These are phyloP conservation scores for Suhomyces xylopsoci DNA, from an alignment of 805 yeast genomes.

Conservation along the genomic window DNA sequence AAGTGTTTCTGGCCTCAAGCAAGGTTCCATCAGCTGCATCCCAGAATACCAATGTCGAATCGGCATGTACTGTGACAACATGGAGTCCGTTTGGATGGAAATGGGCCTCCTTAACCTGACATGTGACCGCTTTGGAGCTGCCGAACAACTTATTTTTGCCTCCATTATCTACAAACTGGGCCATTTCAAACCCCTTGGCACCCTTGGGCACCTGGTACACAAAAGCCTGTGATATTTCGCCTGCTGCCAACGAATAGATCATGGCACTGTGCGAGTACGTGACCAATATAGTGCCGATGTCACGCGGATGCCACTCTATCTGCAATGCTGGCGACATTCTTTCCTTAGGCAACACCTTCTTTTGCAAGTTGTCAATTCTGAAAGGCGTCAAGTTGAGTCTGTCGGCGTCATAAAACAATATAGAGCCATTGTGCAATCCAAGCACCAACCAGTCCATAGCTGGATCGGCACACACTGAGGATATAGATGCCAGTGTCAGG, in stretches of 20 bases:
- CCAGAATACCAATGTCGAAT: slow-evolving; percentile 89
- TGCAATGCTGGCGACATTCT: slow-evolving; percentile 62
- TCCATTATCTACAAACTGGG: slow-evolving; percentile 28
- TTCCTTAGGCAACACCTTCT: slow-evolving; percentile 52
- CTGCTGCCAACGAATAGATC: slow-evolving; percentile 62
- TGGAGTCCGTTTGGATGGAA: slow-evolving; percentile 96
- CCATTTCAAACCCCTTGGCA: slow-evolving; percentile 55
- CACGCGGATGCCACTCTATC: slow-evolving; percentile 84
- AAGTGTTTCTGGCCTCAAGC: slow-evolving; percentile 69
- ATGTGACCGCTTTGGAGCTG: slow-evolving; percentile 30
- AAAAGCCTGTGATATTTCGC: slow-evolving; percentile 53
- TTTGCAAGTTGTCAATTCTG: slow-evolving; percentile 70
- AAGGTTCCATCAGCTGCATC: slow-evolving; percentile 76
- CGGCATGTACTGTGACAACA: slow-evolving; percentile 71
- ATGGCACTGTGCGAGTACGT: slow-evolving; percentile 71
- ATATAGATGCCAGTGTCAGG: slow-evolving; percentile 62
- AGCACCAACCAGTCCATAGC: slow-evolving; percentile 81
- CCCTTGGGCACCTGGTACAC: slow-evolving; percentile 63
- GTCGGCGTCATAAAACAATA: slow-evolving; percentile 77
- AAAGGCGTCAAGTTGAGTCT: slow-evolving; percentile 64
- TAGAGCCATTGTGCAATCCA: slow-evolving; percentile 75
- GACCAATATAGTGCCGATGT: slow-evolving; percentile 72
- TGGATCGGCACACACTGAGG: slow-evolving; percentile 77
- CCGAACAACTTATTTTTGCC: slow-evolving; percentile 43
- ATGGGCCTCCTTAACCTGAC: slow-evolving; percentile 47